A percentile compares a stretch with the other conserved stretches of the same genome.
Evolutionary conservation across 2,329 filamentous ascomycete species (phyloP).

Genomic region (Alternaria sp.): DNA sequence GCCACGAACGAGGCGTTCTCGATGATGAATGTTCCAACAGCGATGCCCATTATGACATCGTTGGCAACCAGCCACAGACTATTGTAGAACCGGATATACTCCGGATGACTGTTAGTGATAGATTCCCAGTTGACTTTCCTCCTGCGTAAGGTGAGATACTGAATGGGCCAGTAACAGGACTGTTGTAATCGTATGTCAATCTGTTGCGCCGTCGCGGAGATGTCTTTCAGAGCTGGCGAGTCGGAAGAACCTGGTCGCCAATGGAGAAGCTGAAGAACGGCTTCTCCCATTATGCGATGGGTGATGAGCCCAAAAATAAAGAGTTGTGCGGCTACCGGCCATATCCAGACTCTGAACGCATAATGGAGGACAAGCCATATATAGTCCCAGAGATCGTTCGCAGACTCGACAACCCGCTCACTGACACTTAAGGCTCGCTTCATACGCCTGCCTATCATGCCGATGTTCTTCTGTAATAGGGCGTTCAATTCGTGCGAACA

Average conservation of each 20-base stretch:
- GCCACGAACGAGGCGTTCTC: constrained; percentile 90
- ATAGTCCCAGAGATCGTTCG: constrained; percentile 81
- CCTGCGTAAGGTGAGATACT: constrained; percentile 89
- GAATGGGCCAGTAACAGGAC: constrained; percentile 98
- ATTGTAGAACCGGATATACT: constrained; percentile 99
- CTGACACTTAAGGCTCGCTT: constrained; percentile 90
- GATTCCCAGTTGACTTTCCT: constrained; percentile 94
- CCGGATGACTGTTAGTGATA: constrained; percentile 91
- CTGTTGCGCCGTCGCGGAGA: constrained; percentile 95
- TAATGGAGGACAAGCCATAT: constrained; percentile 72
- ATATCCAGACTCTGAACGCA: constrained; percentile 74
- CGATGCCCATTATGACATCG: constrained; percentile 98
- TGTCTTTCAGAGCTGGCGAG: constrained; percentile 86
- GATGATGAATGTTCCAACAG: constrained; percentile 93
- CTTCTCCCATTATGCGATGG: constrained; percentile 81
- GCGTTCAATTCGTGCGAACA: constrained; percentile 90
- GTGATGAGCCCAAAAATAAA: constrained; percentile 82
- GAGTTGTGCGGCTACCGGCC: constrained; percentile 72
- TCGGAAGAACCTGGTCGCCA: constrained; percentile 76
- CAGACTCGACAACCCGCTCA: constrained; percentile 92
- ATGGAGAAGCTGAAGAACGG: constrained; percentile 78
- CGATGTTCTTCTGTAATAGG: constrained; percentile 86
- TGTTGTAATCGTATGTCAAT: constrained; percentile 96
- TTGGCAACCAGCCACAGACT: constrained; percentile 98
- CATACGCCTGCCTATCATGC: constrained; percentile 78